Evolutionary conservation across 75 land plant genomes (phyloP), one percentile per base, ranked within the genome.

Genomic region (Picea sitchensis): DNA sequence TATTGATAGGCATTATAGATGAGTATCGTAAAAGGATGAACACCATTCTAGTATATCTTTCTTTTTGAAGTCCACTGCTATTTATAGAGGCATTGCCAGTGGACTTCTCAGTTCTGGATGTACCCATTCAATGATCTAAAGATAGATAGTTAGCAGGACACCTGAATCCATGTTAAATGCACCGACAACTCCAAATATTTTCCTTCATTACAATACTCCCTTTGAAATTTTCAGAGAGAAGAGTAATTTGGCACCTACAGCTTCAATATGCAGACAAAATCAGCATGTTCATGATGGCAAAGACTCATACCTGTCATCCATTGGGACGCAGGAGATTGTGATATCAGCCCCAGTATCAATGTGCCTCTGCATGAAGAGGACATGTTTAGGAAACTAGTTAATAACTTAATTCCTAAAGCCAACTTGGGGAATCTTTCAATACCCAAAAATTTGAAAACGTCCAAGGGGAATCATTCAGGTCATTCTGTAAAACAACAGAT

Each of bases 301-400:
- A 41, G 21, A 71, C n/a, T 44, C 56, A 14, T 44, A 86, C 87
- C 88, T 88, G 61, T 88, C 85, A 79, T 88, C 89, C 84, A 88
- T 82, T 13, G 88, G 88, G 14, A 88, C 88, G 77, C 88, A 88
- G 21, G 89, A 88, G 34, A 88, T 80, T 44, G 89, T 86, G 20
- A 88, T 80, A 59, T 88, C 89, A 58, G 88, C 89, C 31, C 80
- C 82, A 78, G 81, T 82, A 69, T 88, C 89, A 47, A 80, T 79
- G 81, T 88, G 88, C 23, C 78, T 88, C 89, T 88, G 89, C 79
- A 65, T 31, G 44, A 31, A 77, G 26, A 63, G 54, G 54, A 71
- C 56, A 41, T 44, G 26, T 44, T 44, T 71, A 71, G 56, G 44
- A 44, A 67, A 67, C 41, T 15, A 17, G 20, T 7, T 34, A 26